Evolutionary conservation across 768 basidiomycete species (phyloP).

Genomic region (Dacryopinax spathularia): DNA sequence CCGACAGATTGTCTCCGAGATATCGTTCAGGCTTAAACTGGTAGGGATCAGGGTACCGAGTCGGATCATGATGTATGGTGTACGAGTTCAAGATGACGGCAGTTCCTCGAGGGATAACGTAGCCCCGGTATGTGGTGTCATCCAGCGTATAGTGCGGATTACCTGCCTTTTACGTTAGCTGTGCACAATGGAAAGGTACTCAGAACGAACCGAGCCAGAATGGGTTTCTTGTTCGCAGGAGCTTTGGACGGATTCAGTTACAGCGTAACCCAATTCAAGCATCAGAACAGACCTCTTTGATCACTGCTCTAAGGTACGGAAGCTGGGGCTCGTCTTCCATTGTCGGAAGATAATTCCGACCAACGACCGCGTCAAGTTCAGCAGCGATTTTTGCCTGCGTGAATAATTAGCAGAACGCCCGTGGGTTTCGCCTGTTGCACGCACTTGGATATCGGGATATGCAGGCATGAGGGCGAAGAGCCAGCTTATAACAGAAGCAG

Average conservation of each 20-base stretch:
- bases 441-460: slow-evolving; percentile 19
- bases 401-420: too few species aligned
- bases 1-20: slow-evolving; percentile 26
- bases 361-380: slow-evolving; percentile 19
- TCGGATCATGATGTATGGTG: slow-evolving; percentile 19
- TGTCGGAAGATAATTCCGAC: slow-evolving; percentile 16
- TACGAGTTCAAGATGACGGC: slow-evolving; percentile 5
- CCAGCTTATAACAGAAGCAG: slow-evolving; percentile 26
- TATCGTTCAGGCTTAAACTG: slow-evolving; percentile 34
- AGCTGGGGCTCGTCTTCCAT: slow-evolving; percentile 18
- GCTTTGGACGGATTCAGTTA: slow-evolving; percentile 14
- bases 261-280: slow-evolving; percentile 3
- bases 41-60: slow-evolving; percentile 30
- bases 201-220: slow-evolving; percentile 20
- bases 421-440: too few species aligned
- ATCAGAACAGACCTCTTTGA: slow-evolving; percentile 20
- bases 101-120: slow-evolving; percentile 6
- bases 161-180: neutral
- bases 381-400: too few species aligned
- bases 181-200: slow-evolving; percentile 16
- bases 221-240: slow-evolving; percentile 17
- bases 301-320: slow-evolving; percentile 22
- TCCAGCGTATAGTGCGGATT: slow-evolving; percentile 3
- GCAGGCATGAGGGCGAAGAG: too few species aligned
- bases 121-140: neutral